Conservation (phyloP, 192 early-diverging fungal genomes). For the Coemansia sp. region DNA sequence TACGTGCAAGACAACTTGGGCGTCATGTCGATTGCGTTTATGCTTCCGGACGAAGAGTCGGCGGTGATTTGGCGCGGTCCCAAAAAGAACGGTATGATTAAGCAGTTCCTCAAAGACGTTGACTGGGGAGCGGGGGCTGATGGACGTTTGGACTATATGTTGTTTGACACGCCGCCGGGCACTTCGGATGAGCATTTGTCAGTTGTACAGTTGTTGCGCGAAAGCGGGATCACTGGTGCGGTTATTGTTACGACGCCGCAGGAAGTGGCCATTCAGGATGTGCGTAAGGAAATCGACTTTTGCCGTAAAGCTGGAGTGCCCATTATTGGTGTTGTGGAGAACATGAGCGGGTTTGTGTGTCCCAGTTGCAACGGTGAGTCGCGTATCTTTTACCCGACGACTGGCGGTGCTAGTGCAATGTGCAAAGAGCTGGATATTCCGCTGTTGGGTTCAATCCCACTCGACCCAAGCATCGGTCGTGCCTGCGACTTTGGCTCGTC, state of each 20-base stretch:
- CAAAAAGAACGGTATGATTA: slow-evolving; percentile 89
- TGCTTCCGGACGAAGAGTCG: slow-evolving; percentile 82
- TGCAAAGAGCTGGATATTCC: slow-evolving; percentile 63
- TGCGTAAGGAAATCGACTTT: slow-evolving; percentile 95
- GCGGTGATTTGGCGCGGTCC: slow-evolving; percentile 96
- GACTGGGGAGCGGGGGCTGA: slow-evolving; percentile 68
- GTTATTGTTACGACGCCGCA: slow-evolving; percentile 95
- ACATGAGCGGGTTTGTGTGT: slow-evolving; percentile 98
- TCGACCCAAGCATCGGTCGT: slow-evolving; percentile 77
- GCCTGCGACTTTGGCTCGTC: slow-evolving; percentile 86
- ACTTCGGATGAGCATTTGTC: slow-evolving; percentile 97
- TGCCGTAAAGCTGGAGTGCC: slow-evolving; percentile 77
- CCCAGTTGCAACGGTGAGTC: slow-evolving; percentile 79
- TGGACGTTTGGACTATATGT: slow-evolving; percentile 75
- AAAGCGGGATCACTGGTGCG: slow-evolving; percentile 80
- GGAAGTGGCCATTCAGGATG: slow-evolving; percentile 83
- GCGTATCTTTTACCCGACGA: slow-evolving; percentile 72
- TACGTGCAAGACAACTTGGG: slow-evolving; percentile 76
- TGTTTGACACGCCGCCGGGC: slow-evolving; percentile 96
- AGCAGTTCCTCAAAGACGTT: slow-evolving; percentile 95
- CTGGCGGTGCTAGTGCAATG: slow-evolving; percentile 70
- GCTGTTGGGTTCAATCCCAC: slow-evolving; percentile 70
- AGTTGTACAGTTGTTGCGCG: slow-evolving; percentile 73
- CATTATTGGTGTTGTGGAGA: slow-evolving; percentile 93
- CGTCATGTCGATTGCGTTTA: slow-evolving; percentile 93